Conservation (phyloP, 108 stramenopile genomes). For the Nannochloropsis gaditana region DNA sequence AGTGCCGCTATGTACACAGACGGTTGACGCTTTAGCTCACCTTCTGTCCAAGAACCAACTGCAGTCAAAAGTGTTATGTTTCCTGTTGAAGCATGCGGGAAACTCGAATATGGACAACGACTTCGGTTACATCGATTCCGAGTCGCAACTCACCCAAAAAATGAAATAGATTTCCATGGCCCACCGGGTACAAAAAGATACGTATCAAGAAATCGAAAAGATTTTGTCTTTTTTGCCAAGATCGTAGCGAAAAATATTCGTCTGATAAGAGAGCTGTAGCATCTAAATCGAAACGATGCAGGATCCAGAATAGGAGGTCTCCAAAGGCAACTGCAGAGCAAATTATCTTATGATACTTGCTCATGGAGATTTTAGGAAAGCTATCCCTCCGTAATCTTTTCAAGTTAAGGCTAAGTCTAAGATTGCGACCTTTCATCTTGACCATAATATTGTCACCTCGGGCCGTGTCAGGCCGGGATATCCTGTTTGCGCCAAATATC, state of each 20-base stretch:
- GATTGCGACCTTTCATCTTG: too few species aligned
- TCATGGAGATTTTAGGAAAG: background rate
- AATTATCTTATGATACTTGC: background rate
- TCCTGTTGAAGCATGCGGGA: background rate
- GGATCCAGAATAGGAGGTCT: background rate
- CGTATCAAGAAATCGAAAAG: background rate
- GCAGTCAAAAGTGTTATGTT: background rate
- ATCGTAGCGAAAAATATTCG: background rate
- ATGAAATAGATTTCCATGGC: background rate
- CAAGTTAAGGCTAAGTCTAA: too few species aligned
- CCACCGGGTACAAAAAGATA: background rate
- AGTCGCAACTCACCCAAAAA: background rate
- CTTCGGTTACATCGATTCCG: too few species aligned
- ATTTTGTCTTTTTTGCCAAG: background rate
- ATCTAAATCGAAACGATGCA: background rate
- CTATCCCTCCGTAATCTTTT: too few species aligned
- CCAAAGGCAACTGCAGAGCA: background rate
- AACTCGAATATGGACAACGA: too few species aligned
- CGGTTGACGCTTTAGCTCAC: background rate
- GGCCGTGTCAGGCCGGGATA: too few species aligned
- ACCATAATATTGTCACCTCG: too few species aligned
- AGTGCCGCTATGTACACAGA: too few species aligned
- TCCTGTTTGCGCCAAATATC: too few species aligned
- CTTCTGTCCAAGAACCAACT: background rate
- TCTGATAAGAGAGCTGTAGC: background rate